Percentiles rank a stretch among this genome's conserved stretches.
phyloP scores from a whole-genome alignment of 306 rosid species.

The Prunus dulcis region DNA sequence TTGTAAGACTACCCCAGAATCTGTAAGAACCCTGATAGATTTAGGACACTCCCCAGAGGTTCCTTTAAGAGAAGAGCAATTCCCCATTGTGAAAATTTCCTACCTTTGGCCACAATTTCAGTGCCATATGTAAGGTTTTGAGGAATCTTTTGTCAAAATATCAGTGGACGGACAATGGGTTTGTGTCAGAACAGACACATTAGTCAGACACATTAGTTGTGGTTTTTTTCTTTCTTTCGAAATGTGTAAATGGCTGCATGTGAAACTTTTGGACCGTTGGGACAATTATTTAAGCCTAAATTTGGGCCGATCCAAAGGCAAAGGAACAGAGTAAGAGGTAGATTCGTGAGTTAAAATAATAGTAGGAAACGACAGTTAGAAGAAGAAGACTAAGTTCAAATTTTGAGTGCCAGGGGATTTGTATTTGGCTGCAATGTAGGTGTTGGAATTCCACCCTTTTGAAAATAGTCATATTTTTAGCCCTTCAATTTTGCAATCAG shows the following conservation, averaged over 20 bases:
- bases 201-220: not conserved
- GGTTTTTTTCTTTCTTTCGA: slow-evolving; percentile 19
- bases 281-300: slow-evolving; percentile 20
- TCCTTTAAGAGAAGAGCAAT: slow-evolving; percentile 58
- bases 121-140: slow-evolving; percentile 22
- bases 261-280: slow-evolving; percentile 67
- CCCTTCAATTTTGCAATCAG: not conserved
- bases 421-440: slow-evolving; percentile 5
- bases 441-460: not conserved
- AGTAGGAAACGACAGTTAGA: slow-evolving; percentile 24
- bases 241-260: slow-evolving; percentile 42
- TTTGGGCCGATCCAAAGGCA: slow-evolving; percentile 29
- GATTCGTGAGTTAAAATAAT: slow-evolving; percentile 31
- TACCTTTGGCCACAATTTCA: not conserved
- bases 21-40: slow-evolving; percentile 51
- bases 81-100: slow-evolving; percentile 47
- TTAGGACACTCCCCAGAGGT: slow-evolving; percentile 46
- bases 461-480: not conserved
- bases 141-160: slow-evolving; percentile 14
- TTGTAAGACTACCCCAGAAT: slow-evolving; percentile 50
- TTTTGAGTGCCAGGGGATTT: slow-evolving; percentile 15
- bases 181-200: slow-evolving; percentile 24
- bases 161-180: slow-evolving; percentile 27
- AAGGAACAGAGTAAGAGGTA: slow-evolving; percentile 42
- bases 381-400: slow-evolving; percentile 34